Conservation (phyloP, 169 alveolate genomes). For the Cryptosporidium xiaoi region DNA sequence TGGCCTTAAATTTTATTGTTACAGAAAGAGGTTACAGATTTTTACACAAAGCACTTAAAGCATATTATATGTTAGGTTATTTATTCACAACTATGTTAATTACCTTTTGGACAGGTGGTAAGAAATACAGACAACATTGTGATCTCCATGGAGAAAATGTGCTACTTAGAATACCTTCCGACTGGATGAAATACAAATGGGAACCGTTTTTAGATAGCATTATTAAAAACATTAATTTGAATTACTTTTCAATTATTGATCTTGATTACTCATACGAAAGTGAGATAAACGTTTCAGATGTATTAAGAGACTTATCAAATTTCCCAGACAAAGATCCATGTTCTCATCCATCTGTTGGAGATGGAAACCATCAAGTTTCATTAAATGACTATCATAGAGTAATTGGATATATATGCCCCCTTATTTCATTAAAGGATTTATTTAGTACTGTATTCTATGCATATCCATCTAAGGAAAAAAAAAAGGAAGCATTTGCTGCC, state of each 20-base stretch:
- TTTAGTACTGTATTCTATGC: background rate
- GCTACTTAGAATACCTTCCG: constrained; percentile 31
- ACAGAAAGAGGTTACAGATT: constrained; percentile 22
- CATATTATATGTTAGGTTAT: constrained; percentile 19
- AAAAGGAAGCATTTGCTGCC: background rate
- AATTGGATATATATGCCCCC: constrained; percentile 1
- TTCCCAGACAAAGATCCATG: constrained; percentile 61
- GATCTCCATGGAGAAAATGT: constrained; percentile 42
- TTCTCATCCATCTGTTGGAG: constrained; percentile 43
- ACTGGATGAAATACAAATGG: constrained; percentile 40
- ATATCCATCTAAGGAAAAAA: constrained; percentile 13
- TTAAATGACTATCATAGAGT: constrained; percentile 26
- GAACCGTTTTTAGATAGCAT: background rate
- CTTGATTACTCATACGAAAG: constrained; percentile 56
- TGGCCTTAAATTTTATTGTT: constrained; percentile 16
- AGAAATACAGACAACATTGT: constrained; percentile 51
- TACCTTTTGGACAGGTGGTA: constrained; percentile 61
- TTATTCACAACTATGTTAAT: constrained; percentile 6
- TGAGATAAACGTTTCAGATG: constrained; percentile 31
- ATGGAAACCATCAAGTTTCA: constrained; percentile 11
- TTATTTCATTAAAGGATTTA: background rate
- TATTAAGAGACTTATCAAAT: constrained; percentile 15
- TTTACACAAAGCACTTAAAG: constrained; percentile 5
- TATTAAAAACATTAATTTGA: constrained; percentile 15
- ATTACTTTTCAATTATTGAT: constrained; percentile 26